Base-by-base conservation (phyloP, 192 early-diverging fungal genomes). In the Umbelopsis vinacea region DNA sequence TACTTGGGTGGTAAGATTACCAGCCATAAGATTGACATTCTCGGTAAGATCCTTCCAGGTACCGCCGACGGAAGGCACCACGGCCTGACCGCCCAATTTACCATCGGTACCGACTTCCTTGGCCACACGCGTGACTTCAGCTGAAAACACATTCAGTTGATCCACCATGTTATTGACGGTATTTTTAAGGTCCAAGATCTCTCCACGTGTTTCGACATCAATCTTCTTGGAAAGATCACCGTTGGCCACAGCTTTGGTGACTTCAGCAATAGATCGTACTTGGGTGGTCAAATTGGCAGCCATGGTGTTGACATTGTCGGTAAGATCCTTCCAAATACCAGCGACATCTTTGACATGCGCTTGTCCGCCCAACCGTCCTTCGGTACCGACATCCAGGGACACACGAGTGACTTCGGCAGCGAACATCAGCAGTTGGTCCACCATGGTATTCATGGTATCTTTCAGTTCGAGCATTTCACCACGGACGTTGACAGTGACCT, bases 1-100 rank as follows among this genome's bases (percentile, higher is more conserved):
- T 63, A 92, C 89, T 78, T 92, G 91, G 38, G 87, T 82, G 7
- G 86, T 89, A 37, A 89, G 70, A 73, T 89, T 89, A 52, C 72
- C 70, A 22, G 86, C 89, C 89, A 90, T 90, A 63, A 71, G 79
- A 69, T 90, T 90, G 73, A 90, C 92, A 71, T 90, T 92, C 29
- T 82, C 81, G 1, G 92, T 93, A 9, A 93, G 75, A 40, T 93
- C 93, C 57, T 88, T 89, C 93, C 93, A 94, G 0, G 85, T 87
- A 37, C 93, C 93, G 26, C 86, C 86, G 0, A 92, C 92, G 71
- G 86, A 89, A 4, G 74, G 71, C 0, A 94, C 93, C 24, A 89
- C 83, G 0, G 92, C 93, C 74, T 93, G 88, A 37, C 84, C 93
- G 35, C 93, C 93, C 17, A 95, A 76, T 70, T 89, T 90, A 46